phyloP scores from a whole-genome alignment of 2,329 filamentous ascomycete genomes.

The Lasiodiplodia gonubiensis region DNA sequence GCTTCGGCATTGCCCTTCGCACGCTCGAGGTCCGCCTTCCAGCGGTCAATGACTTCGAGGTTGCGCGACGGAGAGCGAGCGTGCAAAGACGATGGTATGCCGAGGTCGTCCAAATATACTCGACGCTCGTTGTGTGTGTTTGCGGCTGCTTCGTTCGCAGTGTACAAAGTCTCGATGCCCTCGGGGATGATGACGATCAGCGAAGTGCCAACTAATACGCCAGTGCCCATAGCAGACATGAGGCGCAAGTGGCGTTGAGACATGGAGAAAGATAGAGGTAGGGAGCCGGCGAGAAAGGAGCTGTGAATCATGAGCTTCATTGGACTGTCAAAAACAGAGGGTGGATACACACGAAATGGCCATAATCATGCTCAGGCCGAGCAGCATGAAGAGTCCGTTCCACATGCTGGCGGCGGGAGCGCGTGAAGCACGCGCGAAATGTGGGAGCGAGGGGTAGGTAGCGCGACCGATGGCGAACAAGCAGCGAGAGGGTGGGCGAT shows the following conservation, averaged over 20 bases:
- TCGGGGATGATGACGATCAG: conserved; percentile 98
- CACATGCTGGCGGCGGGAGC: conserved; percentile 50
- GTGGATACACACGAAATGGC: conserved; percentile 61
- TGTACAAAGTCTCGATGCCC: conserved; percentile 88
- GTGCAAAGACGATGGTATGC: background rate
- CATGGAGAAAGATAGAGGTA: conserved; percentile 87
- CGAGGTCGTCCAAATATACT: conserved; percentile 13
- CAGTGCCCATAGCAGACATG: conserved; percentile 90
- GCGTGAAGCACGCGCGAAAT: background rate
- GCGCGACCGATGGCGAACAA: conserved; percentile 3
- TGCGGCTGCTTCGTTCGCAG: conserved; percentile 44
- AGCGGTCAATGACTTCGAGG: conserved; percentile 14
- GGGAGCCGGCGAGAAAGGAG: conserved; percentile 89
- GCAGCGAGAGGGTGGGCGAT: background rate
- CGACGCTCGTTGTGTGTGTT: conserved; percentile 4
- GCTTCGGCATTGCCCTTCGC: conserved; percentile 7
- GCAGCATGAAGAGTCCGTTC: conserved; percentile 69
- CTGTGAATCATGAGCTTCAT: conserved; percentile 54
- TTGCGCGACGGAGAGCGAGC: conserved; percentile 1
- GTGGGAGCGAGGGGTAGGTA: background rate
- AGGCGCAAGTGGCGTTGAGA: conserved; percentile 85
- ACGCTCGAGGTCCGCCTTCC: conserved; percentile 6
- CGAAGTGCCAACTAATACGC: conserved; percentile 91
- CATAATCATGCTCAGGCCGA: conserved; percentile 70
- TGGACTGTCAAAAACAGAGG: background rate